A percentile compares a stretch with the other conserved stretches of the same genome.
phyloP scores from a whole-genome alignment of 2,329 filamentous ascomycete genomes.

The Sphaerulina vaccinii region DNA sequence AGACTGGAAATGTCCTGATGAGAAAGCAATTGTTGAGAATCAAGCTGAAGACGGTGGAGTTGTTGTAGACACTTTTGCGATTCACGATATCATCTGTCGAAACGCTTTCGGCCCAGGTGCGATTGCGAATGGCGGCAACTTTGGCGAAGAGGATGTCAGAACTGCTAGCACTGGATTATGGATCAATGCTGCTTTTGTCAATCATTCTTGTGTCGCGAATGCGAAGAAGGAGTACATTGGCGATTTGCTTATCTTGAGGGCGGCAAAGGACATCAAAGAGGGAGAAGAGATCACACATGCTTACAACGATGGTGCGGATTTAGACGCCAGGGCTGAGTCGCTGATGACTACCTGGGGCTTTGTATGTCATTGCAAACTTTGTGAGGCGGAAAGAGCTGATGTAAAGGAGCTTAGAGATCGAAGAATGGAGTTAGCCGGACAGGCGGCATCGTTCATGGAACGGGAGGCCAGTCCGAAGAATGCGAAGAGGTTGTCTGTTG shows the following conservation, averaged over 20 bases:
- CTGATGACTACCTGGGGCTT: slow-evolving; percentile 26
- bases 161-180: slow-evolving; percentile 46
- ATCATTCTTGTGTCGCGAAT: slow-evolving; percentile 54
- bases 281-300: slow-evolving; percentile 47
- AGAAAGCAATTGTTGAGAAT: slow-evolving; percentile 9
- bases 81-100: slow-evolving; percentile 43
- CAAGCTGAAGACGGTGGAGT: slow-evolving; percentile 35
- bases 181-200: slow-evolving; percentile 51
- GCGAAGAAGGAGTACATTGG: slow-evolving; percentile 53
- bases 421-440: slow-evolving; percentile 16
- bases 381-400: slow-evolving; percentile 23
- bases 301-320: slow-evolving; percentile 30
- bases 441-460: slow-evolving; percentile 17
- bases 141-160: slow-evolving; percentile 6
- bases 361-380: slow-evolving; percentile 21
- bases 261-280: slow-evolving; percentile 43
- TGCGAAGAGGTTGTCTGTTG: slow-evolving; percentile 17
- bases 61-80: slow-evolving; percentile 42
- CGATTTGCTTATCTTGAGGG: slow-evolving; percentile 55
- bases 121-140: slow-evolving; percentile 1
- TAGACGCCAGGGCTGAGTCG: slow-evolving; percentile 11
- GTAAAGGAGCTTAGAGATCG: slow-evolving; percentile 16
- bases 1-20: slow-evolving; percentile 17
- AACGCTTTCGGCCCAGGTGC: slow-evolving; percentile 40
- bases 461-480: slow-evolving; percentile 4